Percentiles rank a stretch among this genome's conserved stretches.
These are phyloP conservation scores for Alternaria sp. DNA, from an alignment of 2,329 filamentous ascomycete genomes.

Conservation along the genomic window DNA sequence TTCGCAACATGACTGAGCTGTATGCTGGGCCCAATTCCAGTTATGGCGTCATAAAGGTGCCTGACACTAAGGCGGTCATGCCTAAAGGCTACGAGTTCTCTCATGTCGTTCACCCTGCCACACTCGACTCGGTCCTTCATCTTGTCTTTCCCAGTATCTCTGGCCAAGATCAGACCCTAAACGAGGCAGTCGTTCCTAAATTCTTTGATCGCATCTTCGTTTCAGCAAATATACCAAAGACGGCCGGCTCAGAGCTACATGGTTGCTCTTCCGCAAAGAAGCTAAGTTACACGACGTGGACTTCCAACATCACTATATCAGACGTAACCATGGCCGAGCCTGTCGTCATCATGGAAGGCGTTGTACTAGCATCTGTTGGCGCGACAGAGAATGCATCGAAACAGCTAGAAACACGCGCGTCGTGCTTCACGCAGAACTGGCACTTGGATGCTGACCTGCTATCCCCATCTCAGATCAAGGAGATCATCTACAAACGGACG, in stretches of 20 bases:
- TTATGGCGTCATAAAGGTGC: conserved; percentile 15
- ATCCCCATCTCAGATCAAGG: conserved; percentile 10
- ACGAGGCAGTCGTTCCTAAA: conserved; percentile 13
- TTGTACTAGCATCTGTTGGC: conserved; percentile 14
- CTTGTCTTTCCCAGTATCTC: conserved; percentile 17
- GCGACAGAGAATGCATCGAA: conserved; percentile 3
- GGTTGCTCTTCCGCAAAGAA: conserved; percentile 17
- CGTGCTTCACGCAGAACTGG: conserved; percentile 17
- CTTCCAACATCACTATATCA: conserved; percentile 12
- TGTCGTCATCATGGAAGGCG: conserved; percentile 13
- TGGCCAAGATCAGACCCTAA: conserved; percentile 22
- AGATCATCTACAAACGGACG: conserved; percentile 14
- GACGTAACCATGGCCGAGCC: conserved; percentile 11
- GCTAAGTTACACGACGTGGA: conserved; percentile 18
- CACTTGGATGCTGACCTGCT: conserved; percentile 16
- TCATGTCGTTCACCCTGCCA: conserved; percentile 14
- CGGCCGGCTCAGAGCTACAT: conserved; percentile 7
- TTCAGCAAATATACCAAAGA: conserved; percentile 3
- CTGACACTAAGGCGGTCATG: conserved; percentile 10
- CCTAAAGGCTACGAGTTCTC: conserved; percentile 14
- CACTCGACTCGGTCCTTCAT: conserved; percentile 16
- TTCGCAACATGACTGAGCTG: conserved; percentile 28
- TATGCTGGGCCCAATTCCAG: conserved; percentile 2
- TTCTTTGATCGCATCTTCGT: conserved; percentile 16
- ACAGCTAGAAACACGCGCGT: conserved; percentile 14